phyloP scores from a whole-genome alignment of 1,284 basidiomycete species.

The Microbotryum saponariae region DNA sequence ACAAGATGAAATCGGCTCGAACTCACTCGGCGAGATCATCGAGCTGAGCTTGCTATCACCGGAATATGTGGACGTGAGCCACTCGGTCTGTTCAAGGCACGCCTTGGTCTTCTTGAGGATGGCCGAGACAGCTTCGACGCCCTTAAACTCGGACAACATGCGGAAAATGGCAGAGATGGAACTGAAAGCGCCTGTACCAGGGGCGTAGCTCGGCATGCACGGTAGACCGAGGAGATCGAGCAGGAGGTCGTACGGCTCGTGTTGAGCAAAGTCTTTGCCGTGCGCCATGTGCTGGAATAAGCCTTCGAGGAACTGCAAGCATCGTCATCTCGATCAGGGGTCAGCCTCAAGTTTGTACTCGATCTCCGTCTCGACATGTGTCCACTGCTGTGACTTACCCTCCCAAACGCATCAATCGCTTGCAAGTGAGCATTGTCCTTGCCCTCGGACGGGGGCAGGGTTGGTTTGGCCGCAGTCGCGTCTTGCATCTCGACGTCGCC shows the following conservation, averaged over 20 bases:
- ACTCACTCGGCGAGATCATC: conserved; percentile 48
- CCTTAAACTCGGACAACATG: conserved; percentile 77
- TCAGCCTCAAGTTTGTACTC: too few relatives aligned
- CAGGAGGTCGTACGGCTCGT: conserved; percentile 67
- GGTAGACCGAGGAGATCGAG: conserved; percentile 72
- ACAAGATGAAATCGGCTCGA: neutral
- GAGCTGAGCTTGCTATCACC: conserved; percentile 55
- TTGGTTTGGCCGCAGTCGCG: neutral
- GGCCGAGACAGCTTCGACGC: conserved; percentile 64
- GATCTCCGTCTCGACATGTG: neutral
- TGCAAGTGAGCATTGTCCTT: conserved; percentile 24
- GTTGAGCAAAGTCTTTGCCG: conserved; percentile 80
- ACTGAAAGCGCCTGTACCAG: conserved; percentile 68
- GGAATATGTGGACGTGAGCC: conserved; percentile 58
- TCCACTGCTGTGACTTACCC: conserved; percentile 15
- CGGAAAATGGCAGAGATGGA: conserved; percentile 81
- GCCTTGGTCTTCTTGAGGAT: conserved; percentile 64
- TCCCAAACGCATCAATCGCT: conserved; percentile 29
- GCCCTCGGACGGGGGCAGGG: conserved; percentile 5
- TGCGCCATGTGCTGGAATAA: conserved; percentile 81
- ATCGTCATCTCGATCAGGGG: neutral
- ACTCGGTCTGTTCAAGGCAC: conserved; percentile 61
- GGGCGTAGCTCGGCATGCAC: conserved; percentile 83
- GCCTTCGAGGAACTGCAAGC: conserved; percentile 72
- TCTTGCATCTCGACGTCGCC: conserved; percentile 11